Conservation (phyloP, 805 yeast genomes). For the Monosporozyma servazzii region DNA sequence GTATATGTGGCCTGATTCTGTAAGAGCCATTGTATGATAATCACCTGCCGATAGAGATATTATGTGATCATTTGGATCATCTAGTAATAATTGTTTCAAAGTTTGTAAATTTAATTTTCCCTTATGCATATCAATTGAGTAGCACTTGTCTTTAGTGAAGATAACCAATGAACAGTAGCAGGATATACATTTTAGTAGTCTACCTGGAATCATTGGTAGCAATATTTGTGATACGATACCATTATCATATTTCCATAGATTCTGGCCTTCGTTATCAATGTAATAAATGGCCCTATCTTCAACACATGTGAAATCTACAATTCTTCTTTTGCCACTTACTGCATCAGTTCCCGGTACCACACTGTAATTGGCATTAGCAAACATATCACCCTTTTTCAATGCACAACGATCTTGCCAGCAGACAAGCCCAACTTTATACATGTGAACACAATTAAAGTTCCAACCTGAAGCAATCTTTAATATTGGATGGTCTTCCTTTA, state of each 20-base stretch:
- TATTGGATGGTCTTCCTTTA: slow-evolving; percentile 26
- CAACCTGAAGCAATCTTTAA: slow-evolving; percentile 56
- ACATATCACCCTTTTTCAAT: slow-evolving; percentile 21
- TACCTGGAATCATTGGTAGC: slow-evolving; percentile 19
- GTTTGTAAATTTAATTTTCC: slow-evolving; percentile 11
- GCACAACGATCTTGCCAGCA: slow-evolving; percentile 42
- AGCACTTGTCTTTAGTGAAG: slow-evolving; percentile 42
- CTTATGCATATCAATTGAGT: slow-evolving; percentile 14
- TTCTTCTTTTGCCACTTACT: slow-evolving; percentile 26
- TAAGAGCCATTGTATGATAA: slow-evolving; percentile 58
- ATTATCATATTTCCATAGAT: slow-evolving; percentile 29
- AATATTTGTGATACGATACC: slow-evolving; percentile 10
- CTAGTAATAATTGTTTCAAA: slow-evolving; percentile 12
- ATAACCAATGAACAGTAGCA: slow-evolving; percentile 46
- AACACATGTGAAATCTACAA: slow-evolving; percentile 48
- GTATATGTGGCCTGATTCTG: slow-evolving; percentile 44
- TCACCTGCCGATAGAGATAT: slow-evolving; percentile 61
- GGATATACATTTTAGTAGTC: slow-evolving; percentile 45
- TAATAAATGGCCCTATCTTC: slow-evolving; percentile 41
- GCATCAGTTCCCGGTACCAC: slow-evolving; percentile 36
- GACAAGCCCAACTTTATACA: slow-evolving; percentile 44
- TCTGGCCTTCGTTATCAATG: slow-evolving; percentile 37
- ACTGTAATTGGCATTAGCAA: slow-evolving; percentile 33
- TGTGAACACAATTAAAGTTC: slow-evolving; percentile 45
- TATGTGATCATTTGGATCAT: slow-evolving; percentile 37